phyloP scores from a whole-genome alignment of 2,329 filamentous ascomycete genomes.

The Venturia aucupariae region DNA sequence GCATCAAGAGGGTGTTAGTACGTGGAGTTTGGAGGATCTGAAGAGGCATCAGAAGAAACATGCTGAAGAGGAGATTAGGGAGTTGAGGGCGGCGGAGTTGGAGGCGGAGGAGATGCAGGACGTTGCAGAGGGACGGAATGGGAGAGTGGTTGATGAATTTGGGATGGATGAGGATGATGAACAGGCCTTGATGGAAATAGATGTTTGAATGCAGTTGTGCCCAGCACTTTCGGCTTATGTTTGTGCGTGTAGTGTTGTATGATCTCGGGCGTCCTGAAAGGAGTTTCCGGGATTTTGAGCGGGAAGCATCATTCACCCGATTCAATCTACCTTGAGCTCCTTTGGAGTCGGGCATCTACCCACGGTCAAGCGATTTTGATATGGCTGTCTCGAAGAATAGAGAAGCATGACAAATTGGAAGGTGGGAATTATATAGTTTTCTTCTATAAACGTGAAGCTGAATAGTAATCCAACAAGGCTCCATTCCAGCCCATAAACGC shows the following conservation, averaged over 20 bases:
- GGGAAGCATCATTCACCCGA: not conserved
- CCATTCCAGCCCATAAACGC: not conserved
- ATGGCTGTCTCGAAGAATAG: not conserved
- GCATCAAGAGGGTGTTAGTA: conserved; percentile 87
- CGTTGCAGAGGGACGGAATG: conserved; percentile 27
- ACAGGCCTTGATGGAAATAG: conserved; percentile 26
- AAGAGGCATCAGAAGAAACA: conserved; percentile 67
- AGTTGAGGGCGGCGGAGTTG: conserved; percentile 44
- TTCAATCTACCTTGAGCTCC: not conserved
- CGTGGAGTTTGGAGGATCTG: conserved; percentile 77
- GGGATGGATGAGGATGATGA: conserved; percentile 25
- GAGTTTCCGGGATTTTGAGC: not conserved
- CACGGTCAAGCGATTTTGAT: not conserved
- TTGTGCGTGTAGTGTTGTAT: not conserved
- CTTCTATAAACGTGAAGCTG: not conserved
- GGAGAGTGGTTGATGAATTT: conserved; percentile 23
- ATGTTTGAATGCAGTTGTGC: conserved; percentile 2
- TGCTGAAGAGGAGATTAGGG: conserved; percentile 57
- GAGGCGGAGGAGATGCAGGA: conserved; percentile 27
- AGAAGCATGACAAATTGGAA: not conserved
- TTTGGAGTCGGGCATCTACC: not conserved
- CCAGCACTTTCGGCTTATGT: not conserved
- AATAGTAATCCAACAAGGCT: not conserved
- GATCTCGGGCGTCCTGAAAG: not conserved
- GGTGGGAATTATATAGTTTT: conserved; percentile 2